Conservation (phyloP, 352 stramenopile genomes). For the Paralagenidium karlingii region DNA sequence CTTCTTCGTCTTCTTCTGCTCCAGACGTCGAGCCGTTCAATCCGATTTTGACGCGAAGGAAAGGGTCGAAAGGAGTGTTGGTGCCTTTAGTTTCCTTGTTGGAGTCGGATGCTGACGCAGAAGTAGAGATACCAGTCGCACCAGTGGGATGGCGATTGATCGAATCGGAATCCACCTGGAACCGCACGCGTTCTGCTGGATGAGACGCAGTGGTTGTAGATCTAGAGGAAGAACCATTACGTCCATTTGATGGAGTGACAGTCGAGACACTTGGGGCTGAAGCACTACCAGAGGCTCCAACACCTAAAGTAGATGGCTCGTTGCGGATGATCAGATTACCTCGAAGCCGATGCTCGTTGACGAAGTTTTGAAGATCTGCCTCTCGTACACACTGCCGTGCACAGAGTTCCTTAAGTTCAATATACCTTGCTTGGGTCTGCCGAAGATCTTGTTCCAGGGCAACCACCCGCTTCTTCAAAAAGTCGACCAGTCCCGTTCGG, state of each 20-base stretch:
- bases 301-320: slow-evolving; percentile 1
- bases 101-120: no score
- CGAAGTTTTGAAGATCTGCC: slow-evolving; percentile 65
- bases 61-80: no score
- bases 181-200: no score
- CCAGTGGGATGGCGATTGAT: no score
- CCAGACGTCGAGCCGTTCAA: no score
- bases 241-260: background rate
- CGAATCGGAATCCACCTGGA: no score
- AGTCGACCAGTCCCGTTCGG: slow-evolving; percentile 11
- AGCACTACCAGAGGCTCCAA: background rate
- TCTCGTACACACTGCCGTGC: slow-evolving; percentile 63
- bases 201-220: no score
- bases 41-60: no score
- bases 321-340: slow-evolving; percentile 51
- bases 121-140: no score
- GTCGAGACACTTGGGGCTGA: background rate
- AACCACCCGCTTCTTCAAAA: slow-evolving; percentile 44
- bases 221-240: slow-evolving; percentile 5
- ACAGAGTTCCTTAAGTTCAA: slow-evolving; percentile 65
- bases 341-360: slow-evolving; percentile 64
- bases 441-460: slow-evolving; percentile 45
- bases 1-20: no score
- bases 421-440: slow-evolving; percentile 46
- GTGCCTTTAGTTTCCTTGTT: no score